A percentile compares a stretch with the other conserved stretches of the same genome.
Evolutionary conservation across 139 green algal genomes (phyloP).

Genomic region (Pleodorina starrii): DNA sequence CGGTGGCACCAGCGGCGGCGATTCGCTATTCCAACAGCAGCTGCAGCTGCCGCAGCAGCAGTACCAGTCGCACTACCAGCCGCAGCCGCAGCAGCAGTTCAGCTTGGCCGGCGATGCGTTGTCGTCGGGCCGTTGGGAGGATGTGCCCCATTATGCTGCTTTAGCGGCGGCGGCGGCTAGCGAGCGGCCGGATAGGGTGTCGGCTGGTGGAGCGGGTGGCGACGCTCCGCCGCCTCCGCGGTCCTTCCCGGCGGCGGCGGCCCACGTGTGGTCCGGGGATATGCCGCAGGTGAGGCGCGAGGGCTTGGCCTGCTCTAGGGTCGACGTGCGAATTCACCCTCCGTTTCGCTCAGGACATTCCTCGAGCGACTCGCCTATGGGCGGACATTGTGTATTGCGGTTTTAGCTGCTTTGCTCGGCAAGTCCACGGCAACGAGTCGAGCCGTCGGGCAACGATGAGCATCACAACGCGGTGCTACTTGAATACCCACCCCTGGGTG

Average conservation of each 20-base stretch:
- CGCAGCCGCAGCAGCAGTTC: background rate
- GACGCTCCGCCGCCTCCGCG: background rate
- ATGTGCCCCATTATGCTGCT: background rate
- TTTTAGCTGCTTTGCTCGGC: no score
- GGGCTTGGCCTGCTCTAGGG: no score
- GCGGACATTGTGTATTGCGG: no score
- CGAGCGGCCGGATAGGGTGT: background rate
- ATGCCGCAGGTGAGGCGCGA: background rate
- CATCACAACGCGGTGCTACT: no score
- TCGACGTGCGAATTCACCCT: no score
- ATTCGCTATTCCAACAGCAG: background rate
- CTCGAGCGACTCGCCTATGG: no score
- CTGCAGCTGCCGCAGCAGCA: background rate
- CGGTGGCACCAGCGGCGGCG: background rate
- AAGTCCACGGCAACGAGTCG: no score
- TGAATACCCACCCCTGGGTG: no score
- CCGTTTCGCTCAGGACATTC: no score
- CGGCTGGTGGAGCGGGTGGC: background rate
- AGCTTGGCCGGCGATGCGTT: no score
- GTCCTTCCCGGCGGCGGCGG: background rate
- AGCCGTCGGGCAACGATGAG: no score
- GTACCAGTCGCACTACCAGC: background rate
- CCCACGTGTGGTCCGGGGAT: conserved; percentile 3
- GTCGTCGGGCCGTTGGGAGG: background rate
- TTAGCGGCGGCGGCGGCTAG: background rate